These are phyloP conservation scores for Boeremia exigua DNA, from an alignment of 2,329 filamentous ascomycete genomes.

Conservation along the genomic window DNA sequence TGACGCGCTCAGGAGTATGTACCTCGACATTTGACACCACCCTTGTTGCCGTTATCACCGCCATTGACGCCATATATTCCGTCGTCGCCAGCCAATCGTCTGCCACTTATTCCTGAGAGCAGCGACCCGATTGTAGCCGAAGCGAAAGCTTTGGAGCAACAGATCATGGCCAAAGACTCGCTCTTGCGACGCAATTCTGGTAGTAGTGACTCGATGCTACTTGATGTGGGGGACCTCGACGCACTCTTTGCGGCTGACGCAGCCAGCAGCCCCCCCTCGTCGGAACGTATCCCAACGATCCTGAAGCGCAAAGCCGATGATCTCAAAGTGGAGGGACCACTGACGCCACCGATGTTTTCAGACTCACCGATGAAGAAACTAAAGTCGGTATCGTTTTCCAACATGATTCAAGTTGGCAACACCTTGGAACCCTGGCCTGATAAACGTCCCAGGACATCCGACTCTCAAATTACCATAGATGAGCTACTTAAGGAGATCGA, in stretches of 20 bases:
- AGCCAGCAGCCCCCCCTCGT: slow-evolving; percentile 27
- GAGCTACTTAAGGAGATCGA: slow-evolving; percentile 44
- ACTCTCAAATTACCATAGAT: slow-evolving; percentile 38
- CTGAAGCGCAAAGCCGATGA: slow-evolving; percentile 45
- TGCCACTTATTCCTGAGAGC: slow-evolving; percentile 48
- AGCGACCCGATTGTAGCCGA: slow-evolving; percentile 45
- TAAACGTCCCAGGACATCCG: slow-evolving; percentile 18
- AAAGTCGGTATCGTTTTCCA: slow-evolving; percentile 50
- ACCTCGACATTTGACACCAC: slow-evolving; percentile 50
- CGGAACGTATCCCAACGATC: slow-evolving; percentile 23
- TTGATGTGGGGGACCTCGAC: slow-evolving; percentile 32
- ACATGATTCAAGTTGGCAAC: slow-evolving; percentile 45
- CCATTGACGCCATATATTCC: slow-evolving; percentile 47
- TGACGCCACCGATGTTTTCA: slow-evolving; percentile 50
- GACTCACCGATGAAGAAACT: slow-evolving; percentile 48
- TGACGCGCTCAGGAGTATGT: background rate
- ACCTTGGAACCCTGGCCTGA: slow-evolving; percentile 36
- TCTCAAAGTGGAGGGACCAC: slow-evolving; percentile 54
- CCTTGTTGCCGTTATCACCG: slow-evolving; percentile 55
- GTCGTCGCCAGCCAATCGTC: slow-evolving; percentile 46
- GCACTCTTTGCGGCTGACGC: slow-evolving; percentile 4
- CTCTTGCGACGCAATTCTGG: slow-evolving; percentile 42
- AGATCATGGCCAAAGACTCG: slow-evolving; percentile 42
- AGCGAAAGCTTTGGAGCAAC: slow-evolving; percentile 39
- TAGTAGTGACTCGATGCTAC: slow-evolving; percentile 41